Conservation (phyloP, 306 rosid genomes). For the Prunus salicina region DNA sequence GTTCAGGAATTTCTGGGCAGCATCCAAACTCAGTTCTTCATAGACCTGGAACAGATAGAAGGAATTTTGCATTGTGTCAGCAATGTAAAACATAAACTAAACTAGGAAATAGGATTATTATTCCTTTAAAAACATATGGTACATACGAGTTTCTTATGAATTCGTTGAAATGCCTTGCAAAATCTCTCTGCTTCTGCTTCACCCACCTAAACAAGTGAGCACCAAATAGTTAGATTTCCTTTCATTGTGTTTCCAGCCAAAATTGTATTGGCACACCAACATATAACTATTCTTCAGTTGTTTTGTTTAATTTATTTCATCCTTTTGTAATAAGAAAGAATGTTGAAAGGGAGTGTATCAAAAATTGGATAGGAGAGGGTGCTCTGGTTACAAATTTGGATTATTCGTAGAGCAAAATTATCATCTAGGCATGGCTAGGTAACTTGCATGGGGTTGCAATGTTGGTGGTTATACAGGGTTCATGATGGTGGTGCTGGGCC, state of each 20-base stretch:
- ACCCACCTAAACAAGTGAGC: slow-evolving; percentile 53
- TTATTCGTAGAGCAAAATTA: neutral
- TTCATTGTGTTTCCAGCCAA: neutral
- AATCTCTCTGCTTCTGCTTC: slow-evolving; percentile 64
- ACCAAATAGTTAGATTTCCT: slow-evolving; percentile 12
- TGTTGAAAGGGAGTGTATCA: neutral
- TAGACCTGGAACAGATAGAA: slow-evolving; percentile 42
- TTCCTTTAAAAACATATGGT: neutral
- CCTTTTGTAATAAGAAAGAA: neutral
- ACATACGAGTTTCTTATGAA: slow-evolving; percentile 71
- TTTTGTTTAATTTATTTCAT: neutral
- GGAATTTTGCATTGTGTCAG: neutral
- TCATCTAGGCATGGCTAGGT: neutral
- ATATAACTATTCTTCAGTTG: neutral
- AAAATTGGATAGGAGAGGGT: neutral
- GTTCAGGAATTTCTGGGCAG: slow-evolving; percentile 52
- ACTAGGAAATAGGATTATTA: neutral
- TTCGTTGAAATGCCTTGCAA: slow-evolving; percentile 64
- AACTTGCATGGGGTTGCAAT: neutral
- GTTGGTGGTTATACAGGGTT: neutral
- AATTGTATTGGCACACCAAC: neutral
- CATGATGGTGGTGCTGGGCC: neutral
- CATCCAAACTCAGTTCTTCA: slow-evolving; percentile 70
- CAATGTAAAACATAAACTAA: neutral
- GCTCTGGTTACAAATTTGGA: neutral